Base-by-base conservation (phyloP, 1,284 basidiomycete genomes). In the Vanrija sp. region DNA sequence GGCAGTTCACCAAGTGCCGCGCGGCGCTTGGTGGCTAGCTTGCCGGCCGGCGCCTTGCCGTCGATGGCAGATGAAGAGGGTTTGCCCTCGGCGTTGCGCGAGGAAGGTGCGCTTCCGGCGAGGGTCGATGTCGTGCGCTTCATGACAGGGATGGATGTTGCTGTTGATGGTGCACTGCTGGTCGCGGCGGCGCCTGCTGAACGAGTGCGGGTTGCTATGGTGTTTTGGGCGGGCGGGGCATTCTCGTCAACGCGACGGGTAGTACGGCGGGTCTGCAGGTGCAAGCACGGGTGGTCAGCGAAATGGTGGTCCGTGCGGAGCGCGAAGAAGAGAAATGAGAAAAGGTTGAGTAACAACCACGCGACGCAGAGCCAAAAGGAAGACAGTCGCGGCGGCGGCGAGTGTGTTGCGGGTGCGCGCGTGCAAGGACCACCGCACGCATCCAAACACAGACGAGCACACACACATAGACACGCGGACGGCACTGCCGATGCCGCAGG, bases 1-100 rank as follows among this genome's bases (percentile, higher is more conserved):
- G 67, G 66, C 18, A 77, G 69, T 53, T 77, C 76, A 29, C 73
- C 74, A 14, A 77, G 62, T 5, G 73, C 75, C 16, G 69, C 63
- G 25, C 75, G 65, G 38, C 65, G 64, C 51, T 63, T 67, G 34
- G 52, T 50, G 18, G 38, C 52, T 10, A 39, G 40, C 38, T 52
- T 52, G 38, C 44, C 44, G 3, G 42, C 49, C 8, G 39, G 29
- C 26, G 42, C 16, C 18, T 43, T 23, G 34, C 34, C 34, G 34
- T 42, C 19, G 40, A 42, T 7, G 18, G 40, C 40, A 10, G 40
- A 18, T 18, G 40, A 42, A 6, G 38, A 19, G 14, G 49, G 18
- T 55, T 65, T 65, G 39, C 42, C 23, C 39, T 61, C 60, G 40
- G 43, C 34, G 45, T 52, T 23, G 21, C 52, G 40, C 12, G 55